phyloP scores from a whole-genome alignment of 805 yeast species.

The Saccharomycopsis capsularis region DNA sequence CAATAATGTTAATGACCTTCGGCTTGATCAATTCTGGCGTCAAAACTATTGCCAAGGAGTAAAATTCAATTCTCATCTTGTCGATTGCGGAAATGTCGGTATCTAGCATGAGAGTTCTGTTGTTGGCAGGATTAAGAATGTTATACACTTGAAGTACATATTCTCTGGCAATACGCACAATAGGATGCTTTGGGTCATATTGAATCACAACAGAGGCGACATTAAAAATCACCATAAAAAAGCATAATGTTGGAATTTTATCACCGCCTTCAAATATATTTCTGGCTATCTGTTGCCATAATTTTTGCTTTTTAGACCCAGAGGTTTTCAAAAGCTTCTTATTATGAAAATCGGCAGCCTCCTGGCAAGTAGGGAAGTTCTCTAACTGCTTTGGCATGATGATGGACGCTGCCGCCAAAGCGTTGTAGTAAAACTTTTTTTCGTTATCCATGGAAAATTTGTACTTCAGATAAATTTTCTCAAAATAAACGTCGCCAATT shows the following conservation, averaged over 20 bases:
- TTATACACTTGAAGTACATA: constrained; percentile 11
- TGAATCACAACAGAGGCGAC: constrained; percentile 17
- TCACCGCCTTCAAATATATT: constrained; percentile 15
- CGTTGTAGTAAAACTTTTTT: constrained; percentile 15
- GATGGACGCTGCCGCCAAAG: constrained; percentile 15
- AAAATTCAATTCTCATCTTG: constrained; percentile 19
- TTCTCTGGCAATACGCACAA: constrained; percentile 10
- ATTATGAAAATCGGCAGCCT: not conserved
- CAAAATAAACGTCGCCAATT: constrained; percentile 19
- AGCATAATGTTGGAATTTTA: constrained; percentile 17
- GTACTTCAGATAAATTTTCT: constrained; percentile 12
- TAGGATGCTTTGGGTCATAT: constrained; percentile 17
- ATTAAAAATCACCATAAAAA: constrained; percentile 15
- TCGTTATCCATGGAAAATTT: constrained; percentile 8
- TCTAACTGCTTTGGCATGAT: constrained; percentile 19
- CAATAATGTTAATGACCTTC: constrained; percentile 16
- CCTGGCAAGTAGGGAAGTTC: not conserved
- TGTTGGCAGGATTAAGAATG: constrained; percentile 16
- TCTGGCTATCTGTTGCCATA: constrained; percentile 5
- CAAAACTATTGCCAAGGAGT: constrained; percentile 16
- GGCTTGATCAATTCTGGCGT: constrained; percentile 20
- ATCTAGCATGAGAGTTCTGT: constrained; percentile 3
- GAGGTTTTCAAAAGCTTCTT: constrained; percentile 6
- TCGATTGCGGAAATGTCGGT: constrained; percentile 17
- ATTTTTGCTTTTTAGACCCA: constrained; percentile 17